Conservation (phyloP, 768 basidiomycete species). For the Fibroporia radiculosa region DNA sequence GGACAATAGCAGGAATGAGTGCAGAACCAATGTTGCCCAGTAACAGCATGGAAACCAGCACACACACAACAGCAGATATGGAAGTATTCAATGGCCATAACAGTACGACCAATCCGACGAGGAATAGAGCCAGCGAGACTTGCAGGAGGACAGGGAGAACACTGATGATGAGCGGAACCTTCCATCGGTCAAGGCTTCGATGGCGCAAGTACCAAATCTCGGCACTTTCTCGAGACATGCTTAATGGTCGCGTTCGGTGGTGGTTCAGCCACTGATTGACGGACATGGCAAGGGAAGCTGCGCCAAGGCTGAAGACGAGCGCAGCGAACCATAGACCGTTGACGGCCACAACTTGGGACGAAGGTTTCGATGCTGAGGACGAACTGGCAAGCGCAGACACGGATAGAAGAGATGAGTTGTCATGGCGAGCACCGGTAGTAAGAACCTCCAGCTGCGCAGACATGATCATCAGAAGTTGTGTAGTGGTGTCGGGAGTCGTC, state of each 20-base stretch:
- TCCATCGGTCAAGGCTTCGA: slow-evolving; percentile 19
- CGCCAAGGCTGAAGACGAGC: slow-evolving; percentile 1
- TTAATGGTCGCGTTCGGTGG: not conserved
- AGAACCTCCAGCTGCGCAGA: not conserved
- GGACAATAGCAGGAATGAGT: slow-evolving; percentile 4
- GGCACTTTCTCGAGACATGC: slow-evolving; percentile 12
- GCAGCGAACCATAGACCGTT: slow-evolving; percentile 2
- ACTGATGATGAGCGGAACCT: slow-evolving; percentile 6
- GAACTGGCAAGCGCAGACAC: too few relatives aligned
- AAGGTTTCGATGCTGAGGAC: too few relatives aligned
- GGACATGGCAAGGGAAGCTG: slow-evolving; percentile 1
- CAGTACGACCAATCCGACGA: slow-evolving; percentile 15
- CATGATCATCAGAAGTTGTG: not conserved
- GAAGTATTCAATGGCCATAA: slow-evolving; percentile 13
- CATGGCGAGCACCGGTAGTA: too few relatives aligned
- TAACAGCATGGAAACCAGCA: not conserved
- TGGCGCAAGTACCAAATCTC: too few relatives aligned
- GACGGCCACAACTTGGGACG: too few relatives aligned
- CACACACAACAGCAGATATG: slow-evolving; percentile 9
- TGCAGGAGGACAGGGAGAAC: slow-evolving; percentile 15
- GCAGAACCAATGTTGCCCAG: slow-evolving; percentile 1
- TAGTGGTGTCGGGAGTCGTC: not conserved
- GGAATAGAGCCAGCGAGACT: slow-evolving; percentile 13
- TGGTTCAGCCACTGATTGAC: slow-evolving; percentile 1
- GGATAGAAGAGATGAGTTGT: too few relatives aligned